These are phyloP conservation scores for Scleroderma citrinum DNA, from an alignment of 768 basidiomycete genomes.

Conservation along the genomic window DNA sequence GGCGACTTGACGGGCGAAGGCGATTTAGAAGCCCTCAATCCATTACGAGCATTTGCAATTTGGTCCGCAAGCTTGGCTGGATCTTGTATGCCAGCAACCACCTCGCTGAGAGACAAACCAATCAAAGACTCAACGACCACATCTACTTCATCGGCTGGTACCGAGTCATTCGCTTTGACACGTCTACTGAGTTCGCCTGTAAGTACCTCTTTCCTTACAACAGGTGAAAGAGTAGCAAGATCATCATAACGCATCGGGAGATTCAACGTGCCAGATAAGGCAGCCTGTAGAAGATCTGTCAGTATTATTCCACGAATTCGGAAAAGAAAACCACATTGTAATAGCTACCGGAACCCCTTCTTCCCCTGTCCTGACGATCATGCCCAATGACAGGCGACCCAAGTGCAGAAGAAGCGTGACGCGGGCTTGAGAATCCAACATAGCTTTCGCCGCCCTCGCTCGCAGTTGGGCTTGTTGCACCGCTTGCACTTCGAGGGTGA, in stretches of 20 bases:
- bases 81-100: constrained; percentile 73
- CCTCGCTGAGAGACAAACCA: constrained; percentile 63
- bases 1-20: constrained; percentile 47
- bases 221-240: constrained; percentile 73
- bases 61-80: constrained; percentile 60
- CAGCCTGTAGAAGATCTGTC: constrained; percentile 46
- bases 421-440: constrained; percentile 69
- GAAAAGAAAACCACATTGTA: constrained; percentile 51
- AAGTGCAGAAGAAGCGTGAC: constrained; percentile 43
- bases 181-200: constrained; percentile 78
- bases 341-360: constrained; percentile 82
- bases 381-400: constrained; percentile 50
- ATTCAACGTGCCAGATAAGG: constrained; percentile 72
- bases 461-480: constrained; percentile 78
- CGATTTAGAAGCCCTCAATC: constrained; percentile 30
- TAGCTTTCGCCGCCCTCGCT: constrained; percentile 79
- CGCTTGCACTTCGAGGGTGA: constrained; percentile 74
- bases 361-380: constrained; percentile 58
- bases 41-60: constrained; percentile 38
- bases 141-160: constrained; percentile 53
- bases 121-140: constrained; percentile 69
- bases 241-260: constrained; percentile 87
- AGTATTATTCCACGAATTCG: not conserved
- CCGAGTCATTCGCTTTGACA: constrained; percentile 50
- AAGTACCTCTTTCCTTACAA: constrained; percentile 81